A percentile compares a stretch with the other conserved stretches of the same genome.
Conservation (phyloP, 257 asterid genomes). For the Plantago elongata region DNA sequence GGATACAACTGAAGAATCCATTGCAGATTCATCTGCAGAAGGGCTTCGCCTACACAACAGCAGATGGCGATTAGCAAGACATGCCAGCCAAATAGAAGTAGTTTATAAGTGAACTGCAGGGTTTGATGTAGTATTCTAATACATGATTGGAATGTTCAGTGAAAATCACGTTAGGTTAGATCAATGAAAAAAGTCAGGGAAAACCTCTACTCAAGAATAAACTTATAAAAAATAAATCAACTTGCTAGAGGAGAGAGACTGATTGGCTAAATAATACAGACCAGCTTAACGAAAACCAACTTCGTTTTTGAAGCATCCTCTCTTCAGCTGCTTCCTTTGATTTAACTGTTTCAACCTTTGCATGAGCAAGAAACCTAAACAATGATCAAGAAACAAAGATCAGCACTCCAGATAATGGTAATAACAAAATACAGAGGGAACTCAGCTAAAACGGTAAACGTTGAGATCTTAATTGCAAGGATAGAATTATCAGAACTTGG, state of each 20-base stretch:
- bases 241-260: constrained; percentile 1
- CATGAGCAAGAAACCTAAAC: constrained; percentile 95
- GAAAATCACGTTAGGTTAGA: constrained; percentile 2
- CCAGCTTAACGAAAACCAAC: constrained; percentile 95
- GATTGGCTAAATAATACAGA: constrained; percentile 30
- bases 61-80: constrained; percentile 17
- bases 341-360: constrained; percentile 88
- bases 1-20: constrained; percentile 50
- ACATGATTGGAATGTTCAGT: constrained; percentile 5
- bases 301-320: constrained; percentile 59
- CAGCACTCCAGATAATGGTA: constrained; percentile 9
- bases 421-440: constrained; percentile 14
- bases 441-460: constrained; percentile 15
- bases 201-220: not conserved
- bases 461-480: constrained; percentile 16
- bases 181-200: constrained; percentile 7
- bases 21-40: constrained; percentile 50
- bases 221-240: not conserved
- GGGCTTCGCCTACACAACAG: constrained; percentile 58
- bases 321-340: constrained; percentile 95
- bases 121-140: constrained; percentile 8
- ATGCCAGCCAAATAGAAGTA: constrained; percentile 1
- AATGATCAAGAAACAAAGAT: constrained; percentile 20
- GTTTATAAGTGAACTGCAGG: not conserved
- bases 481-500: constrained; percentile 11